phyloP scores from a whole-genome alignment of 1,139 yeast species.

The Scheffersomyces insectosa region DNA sequence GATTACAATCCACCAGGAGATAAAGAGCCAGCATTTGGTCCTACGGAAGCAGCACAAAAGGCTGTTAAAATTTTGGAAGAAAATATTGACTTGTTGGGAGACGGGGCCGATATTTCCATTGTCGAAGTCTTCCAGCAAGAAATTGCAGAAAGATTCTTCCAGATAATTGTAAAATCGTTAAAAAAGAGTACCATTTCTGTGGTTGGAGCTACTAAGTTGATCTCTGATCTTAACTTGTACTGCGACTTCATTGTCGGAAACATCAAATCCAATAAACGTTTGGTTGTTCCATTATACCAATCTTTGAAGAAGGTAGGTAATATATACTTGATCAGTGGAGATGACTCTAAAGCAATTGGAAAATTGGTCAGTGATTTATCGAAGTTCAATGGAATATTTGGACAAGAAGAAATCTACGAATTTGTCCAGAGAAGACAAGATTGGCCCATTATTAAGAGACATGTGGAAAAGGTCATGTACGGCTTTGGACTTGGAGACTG shows the following conservation, averaged over 20 bases:
- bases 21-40: conserved; percentile 36
- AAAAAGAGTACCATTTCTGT: conserved; percentile 70
- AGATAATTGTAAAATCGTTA: conserved; percentile 70
- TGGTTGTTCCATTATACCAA: conserved; percentile 72
- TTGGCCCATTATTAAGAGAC: conserved; percentile 73
- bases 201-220: conserved; percentile 78
- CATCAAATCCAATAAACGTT: conserved; percentile 59
- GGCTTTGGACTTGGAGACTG: conserved; percentile 80
- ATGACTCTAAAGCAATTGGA: conserved; percentile 82
- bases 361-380: conserved; percentile 79
- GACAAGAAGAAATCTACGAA: conserved; percentile 91
- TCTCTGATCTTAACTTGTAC: conserved; percentile 72
- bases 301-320: conserved; percentile 86
- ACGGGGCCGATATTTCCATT: conserved; percentile 84
- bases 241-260: conserved; percentile 66
- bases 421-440: conserved; percentile 87
- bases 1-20: conserved; percentile 36
- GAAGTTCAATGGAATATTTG: conserved; percentile 84
- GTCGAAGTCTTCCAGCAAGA: conserved; percentile 94
- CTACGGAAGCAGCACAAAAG: conserved; percentile 69
- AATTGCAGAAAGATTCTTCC: conserved; percentile 84
- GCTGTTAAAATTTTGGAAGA: conserved; percentile 63
- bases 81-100: conserved; percentile 76
- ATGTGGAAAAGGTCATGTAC: conserved; percentile 93
- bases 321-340: conserved; percentile 72